Evolutionary conservation across 495 filamentous ascomycete species (phyloP).

Genomic region (Aspergillus baeticus): DNA sequence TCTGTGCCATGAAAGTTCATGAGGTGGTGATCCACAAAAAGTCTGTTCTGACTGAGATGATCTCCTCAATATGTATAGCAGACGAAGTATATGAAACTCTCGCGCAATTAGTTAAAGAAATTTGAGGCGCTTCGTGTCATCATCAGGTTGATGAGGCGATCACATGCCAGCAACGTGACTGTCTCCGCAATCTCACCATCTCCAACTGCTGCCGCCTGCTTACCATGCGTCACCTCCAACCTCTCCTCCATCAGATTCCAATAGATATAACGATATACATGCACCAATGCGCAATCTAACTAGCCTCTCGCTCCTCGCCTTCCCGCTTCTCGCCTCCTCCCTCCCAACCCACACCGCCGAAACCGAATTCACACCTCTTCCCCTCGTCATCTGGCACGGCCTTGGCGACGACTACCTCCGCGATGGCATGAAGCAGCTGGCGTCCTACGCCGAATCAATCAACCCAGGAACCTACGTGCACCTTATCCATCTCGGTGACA

Average conservation of each 20-base stretch:
- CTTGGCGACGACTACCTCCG: conserved; percentile 68
- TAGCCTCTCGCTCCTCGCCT: conserved; percentile 11
- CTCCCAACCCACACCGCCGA: conserved; percentile 12
- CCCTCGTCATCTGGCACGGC: conserved; percentile 93
- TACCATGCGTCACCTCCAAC: not conserved
- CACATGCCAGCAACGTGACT: not conserved
- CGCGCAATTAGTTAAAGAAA: too few relatives aligned
- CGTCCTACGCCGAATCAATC: conserved; percentile 61
- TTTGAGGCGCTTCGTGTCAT: too few relatives aligned
- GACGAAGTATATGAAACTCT: too few relatives aligned
- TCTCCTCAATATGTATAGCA: too few relatives aligned
- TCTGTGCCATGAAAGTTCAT: too few relatives aligned
- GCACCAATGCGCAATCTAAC: not conserved
- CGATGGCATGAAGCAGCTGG: conserved; percentile 69
- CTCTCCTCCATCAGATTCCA: not conserved
- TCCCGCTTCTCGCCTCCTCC: conserved; percentile 16
- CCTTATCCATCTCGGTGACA: conserved; percentile 71
- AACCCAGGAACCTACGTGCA: conserved; percentile 86
- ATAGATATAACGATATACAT: not conserved
- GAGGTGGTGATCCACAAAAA: too few relatives aligned
- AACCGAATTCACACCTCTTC: conserved; percentile 55
- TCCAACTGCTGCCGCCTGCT: not conserved
- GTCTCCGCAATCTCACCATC: not conserved
- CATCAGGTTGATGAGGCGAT: not conserved
- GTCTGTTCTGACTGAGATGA: too few relatives aligned